Evolutionary conservation across 2,329 filamentous ascomycete species (phyloP).

Genomic region (Aspergillus ustus): DNA sequence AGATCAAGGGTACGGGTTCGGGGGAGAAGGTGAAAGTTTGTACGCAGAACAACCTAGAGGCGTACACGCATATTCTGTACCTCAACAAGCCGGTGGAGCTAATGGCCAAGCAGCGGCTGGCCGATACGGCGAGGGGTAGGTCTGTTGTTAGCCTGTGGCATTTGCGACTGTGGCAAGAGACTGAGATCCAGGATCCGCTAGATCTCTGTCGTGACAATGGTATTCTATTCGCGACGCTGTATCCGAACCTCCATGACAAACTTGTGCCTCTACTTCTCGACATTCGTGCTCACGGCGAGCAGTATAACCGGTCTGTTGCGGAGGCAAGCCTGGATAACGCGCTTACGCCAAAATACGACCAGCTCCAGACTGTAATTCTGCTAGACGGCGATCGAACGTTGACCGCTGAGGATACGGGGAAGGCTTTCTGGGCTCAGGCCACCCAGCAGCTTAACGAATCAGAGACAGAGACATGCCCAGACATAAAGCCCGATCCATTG

Average conservation of each 20-base stretch:
- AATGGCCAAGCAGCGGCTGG: slow-evolving; percentile 43
- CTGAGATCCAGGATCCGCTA: slow-evolving; percentile 52
- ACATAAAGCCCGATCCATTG: slow-evolving; percentile 34
- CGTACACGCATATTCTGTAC: slow-evolving; percentile 65
- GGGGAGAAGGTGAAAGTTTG: not conserved
- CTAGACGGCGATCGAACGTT: slow-evolving; percentile 65
- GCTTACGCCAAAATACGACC: slow-evolving; percentile 24
- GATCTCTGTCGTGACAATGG: slow-evolving; percentile 49
- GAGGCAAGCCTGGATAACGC: slow-evolving; percentile 32
- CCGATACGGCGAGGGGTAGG: slow-evolving; percentile 47
- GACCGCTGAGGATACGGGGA: slow-evolving; percentile 36
- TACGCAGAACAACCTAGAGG: slow-evolving; percentile 52
- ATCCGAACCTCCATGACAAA: too few species aligned
- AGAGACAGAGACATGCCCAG: too few species aligned
- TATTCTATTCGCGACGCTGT: slow-evolving; percentile 51
- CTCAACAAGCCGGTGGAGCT: slow-evolving; percentile 47
- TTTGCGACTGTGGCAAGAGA: slow-evolving; percentile 54
- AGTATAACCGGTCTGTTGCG: slow-evolving; percentile 43
- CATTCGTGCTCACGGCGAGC: slow-evolving; percentile 46
- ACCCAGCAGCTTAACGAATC: not conserved
- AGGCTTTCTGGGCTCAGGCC: slow-evolving; percentile 21
- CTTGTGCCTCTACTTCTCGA: slow-evolving; percentile 25
- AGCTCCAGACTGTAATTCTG: slow-evolving; percentile 55
- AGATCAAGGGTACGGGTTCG: slow-evolving; percentile 36
- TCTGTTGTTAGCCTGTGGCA: slow-evolving; percentile 38